Conservation (phyloP, 2,329 filamentous ascomycete species). For the Aspergillus clavatus region DNA sequence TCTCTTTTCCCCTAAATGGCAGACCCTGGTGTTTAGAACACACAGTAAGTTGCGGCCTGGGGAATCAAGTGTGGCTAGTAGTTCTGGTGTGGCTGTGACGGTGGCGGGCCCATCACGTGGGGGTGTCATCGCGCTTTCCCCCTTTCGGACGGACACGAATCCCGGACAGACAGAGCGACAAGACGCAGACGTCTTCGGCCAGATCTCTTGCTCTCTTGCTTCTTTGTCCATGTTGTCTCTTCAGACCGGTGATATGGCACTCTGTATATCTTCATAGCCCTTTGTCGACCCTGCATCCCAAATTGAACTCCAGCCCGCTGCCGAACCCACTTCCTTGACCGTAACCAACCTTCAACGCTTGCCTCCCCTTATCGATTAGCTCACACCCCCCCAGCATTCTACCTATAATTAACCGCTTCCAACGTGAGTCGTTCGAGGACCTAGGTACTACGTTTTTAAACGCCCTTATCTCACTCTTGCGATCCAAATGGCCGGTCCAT, state of each 20-base stretch:
- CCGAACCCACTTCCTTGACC: no score
- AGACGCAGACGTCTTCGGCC: conserved; percentile 13
- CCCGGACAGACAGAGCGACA: background rate
- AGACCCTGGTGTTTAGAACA: background rate
- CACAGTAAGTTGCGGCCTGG: conserved; percentile 2
- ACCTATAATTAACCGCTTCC: background rate
- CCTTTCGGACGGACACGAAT: conserved; percentile 11
- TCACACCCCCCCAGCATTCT: conserved; percentile 3
- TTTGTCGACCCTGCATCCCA: background rate
- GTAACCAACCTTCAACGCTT: conserved; percentile 20
- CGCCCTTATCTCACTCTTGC: background rate
- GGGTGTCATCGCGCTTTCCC: conserved; percentile 12
- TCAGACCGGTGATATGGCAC: background rate
- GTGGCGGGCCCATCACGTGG: conserved; percentile 19
- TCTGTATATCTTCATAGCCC: background rate
- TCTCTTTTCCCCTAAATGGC: background rate
- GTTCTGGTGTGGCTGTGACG: conserved; percentile 12
- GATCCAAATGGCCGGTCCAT: conserved; percentile 51
- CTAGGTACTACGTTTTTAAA: no score
- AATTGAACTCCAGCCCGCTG: no score
- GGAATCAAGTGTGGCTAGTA: conserved; percentile 11
- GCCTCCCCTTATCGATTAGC: conserved; percentile 33
- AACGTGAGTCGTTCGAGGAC: no score
- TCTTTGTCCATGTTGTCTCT: background rate
- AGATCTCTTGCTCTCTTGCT: background rate